phyloP scores from a whole-genome alignment of 768 basidiomycete species.

The Amanita inopinata region DNA sequence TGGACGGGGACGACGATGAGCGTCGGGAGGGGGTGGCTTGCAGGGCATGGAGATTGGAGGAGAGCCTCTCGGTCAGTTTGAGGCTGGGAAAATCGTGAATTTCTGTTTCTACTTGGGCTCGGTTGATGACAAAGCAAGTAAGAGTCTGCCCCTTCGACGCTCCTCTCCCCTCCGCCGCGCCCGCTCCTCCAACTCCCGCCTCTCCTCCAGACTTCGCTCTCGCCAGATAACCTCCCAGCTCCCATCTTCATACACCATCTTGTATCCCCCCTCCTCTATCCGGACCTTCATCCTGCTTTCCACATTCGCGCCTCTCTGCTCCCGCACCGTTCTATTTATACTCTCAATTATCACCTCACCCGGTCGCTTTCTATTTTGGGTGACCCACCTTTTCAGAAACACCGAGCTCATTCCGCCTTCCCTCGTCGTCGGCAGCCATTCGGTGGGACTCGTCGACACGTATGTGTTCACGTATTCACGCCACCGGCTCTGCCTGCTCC shows the following conservation, averaged over 20 bases:
- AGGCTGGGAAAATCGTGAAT: constrained; percentile 11
- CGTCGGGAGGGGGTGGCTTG: constrained; percentile 13
- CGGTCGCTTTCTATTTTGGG: not conserved
- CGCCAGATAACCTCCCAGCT: constrained; percentile 49
- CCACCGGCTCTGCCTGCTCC: constrained; percentile 49
- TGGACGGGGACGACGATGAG: constrained; percentile 16
- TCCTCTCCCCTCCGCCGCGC: constrained; percentile 38
- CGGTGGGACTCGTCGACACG: constrained; percentile 60
- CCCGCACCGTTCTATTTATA: constrained; percentile 47
- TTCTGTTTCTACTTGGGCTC: not conserved
- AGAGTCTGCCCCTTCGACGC: constrained; percentile 41
- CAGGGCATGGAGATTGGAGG: constrained; percentile 12
- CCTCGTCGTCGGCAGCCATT: constrained; percentile 48
- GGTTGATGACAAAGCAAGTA: constrained; percentile 10
- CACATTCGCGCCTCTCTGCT: constrained; percentile 29
- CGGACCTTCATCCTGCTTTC: constrained; percentile 39
- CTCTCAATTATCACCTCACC: not conserved
- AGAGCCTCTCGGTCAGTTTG: constrained; percentile 13
- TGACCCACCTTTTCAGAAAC: constrained; percentile 52
- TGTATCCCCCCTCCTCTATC: constrained; percentile 52
- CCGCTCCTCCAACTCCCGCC: constrained; percentile 22
- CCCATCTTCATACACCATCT: constrained; percentile 57
- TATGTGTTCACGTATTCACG: constrained; percentile 66
- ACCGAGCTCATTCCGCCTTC: constrained; percentile 21
- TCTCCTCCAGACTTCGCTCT: constrained; percentile 23